Conservation (phyloP, 1,284 basidiomycete species). For the Trichosporon asahii region DNA sequence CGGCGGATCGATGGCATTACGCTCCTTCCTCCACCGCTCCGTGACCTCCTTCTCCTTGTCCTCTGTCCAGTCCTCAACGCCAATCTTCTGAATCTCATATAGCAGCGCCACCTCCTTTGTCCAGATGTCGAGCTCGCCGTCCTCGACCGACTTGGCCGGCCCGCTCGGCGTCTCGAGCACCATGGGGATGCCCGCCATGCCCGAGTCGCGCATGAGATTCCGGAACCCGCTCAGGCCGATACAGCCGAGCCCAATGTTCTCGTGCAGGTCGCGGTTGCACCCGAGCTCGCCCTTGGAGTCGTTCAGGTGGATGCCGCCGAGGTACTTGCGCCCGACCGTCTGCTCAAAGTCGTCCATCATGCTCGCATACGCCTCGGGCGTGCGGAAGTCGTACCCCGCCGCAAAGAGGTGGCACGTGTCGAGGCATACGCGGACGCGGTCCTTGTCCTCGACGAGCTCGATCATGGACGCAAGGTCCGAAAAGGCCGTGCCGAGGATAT, state of each 20-base stretch:
- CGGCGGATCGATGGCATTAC: slow-evolving; percentile 43
- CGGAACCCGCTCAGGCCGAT: slow-evolving; percentile 65
- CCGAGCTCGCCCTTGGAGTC: slow-evolving; percentile 68
- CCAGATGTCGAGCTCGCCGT: slow-evolving; percentile 61
- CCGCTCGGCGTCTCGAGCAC: slow-evolving; percentile 70
- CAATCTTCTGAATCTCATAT: slow-evolving; percentile 47
- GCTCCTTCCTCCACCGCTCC: slow-evolving; percentile 37
- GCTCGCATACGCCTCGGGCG: slow-evolving; percentile 49
- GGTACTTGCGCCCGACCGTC: slow-evolving; percentile 66
- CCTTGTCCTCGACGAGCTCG: slow-evolving; percentile 66
- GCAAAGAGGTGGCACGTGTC: slow-evolving; percentile 86
- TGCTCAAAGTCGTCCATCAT: slow-evolving; percentile 62
- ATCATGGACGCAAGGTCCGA: slow-evolving; percentile 69
- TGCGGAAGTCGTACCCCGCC: slow-evolving; percentile 76
- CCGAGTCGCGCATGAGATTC: slow-evolving; percentile 65
- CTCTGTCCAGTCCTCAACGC: slow-evolving; percentile 42
- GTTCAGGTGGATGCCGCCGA: slow-evolving; percentile 79
- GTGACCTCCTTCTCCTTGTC: slow-evolving; percentile 37
- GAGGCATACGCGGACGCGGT: slow-evolving; percentile 72
- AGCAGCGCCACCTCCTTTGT: slow-evolving; percentile 62
- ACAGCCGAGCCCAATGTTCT: slow-evolving; percentile 77
- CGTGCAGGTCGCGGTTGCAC: slow-evolving; percentile 72
- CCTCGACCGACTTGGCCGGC: slow-evolving; percentile 26
- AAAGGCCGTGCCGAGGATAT: slow-evolving; percentile 72
- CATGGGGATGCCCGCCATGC: slow-evolving; percentile 68